These are phyloP conservation scores for Salix suchowensis DNA, from an alignment of 345 rosid genomes.

Conservation along the genomic window DNA sequence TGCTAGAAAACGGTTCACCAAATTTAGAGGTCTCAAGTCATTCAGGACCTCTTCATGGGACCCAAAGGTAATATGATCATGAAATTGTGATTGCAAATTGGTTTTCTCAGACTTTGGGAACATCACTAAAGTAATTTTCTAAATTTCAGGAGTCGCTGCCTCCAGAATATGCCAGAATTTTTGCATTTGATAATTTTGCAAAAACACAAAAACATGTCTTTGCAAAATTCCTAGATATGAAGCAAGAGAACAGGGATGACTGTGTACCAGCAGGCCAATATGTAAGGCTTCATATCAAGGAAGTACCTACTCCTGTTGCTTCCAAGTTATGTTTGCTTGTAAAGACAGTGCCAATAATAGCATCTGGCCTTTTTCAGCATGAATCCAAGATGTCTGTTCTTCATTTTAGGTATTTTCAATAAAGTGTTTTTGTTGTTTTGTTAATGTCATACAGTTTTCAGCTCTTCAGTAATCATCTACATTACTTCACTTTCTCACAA, in stretches of 20 bases:
- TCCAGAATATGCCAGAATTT: constrained; percentile 83
- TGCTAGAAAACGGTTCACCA: constrained; percentile 83
- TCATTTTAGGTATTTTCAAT: constrained; percentile 68
- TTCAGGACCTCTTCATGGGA: constrained; percentile 96
- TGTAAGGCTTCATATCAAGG: constrained; percentile 67
- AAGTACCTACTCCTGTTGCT: constrained; percentile 57
- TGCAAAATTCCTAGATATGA: constrained; percentile 52
- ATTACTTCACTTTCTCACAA: background rate
- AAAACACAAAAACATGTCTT: constrained; percentile 82
- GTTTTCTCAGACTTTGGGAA: constrained; percentile 4
- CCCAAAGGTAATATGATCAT: constrained; percentile 53
- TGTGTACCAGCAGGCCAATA: constrained; percentile 57
- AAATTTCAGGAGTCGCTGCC: constrained; percentile 83
- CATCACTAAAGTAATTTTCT: constrained; percentile 10
- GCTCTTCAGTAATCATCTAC: constrained; percentile 3
- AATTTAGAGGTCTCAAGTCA: constrained; percentile 91
- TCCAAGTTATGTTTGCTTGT: constrained; percentile 44
- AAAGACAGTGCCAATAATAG: constrained; percentile 46
- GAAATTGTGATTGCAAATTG: constrained; percentile 7
- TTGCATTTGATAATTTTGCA: constrained; percentile 79
- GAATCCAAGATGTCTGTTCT: constrained; percentile 98
- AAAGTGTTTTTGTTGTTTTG: background rate
- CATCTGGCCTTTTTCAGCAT: constrained; percentile 86
- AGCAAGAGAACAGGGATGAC: constrained; percentile 51
- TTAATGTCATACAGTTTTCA: background rate